Base-by-base conservation (phyloP, 2,329 filamentous ascomycete genomes). In the Microascus cirrosus region DNA sequence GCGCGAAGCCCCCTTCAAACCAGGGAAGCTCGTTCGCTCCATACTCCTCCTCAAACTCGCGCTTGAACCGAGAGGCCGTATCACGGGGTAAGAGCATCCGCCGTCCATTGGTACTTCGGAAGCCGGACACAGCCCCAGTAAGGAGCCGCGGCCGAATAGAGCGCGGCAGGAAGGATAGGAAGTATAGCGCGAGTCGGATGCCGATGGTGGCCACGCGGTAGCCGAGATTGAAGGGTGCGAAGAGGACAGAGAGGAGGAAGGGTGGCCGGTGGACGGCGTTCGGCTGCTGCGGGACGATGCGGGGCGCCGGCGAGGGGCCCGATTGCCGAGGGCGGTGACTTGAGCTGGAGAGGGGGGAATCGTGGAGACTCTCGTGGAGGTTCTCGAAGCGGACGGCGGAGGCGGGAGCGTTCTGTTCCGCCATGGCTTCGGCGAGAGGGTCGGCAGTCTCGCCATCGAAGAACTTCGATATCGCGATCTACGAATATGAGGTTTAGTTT, bases 401-500 rank as follows among this genome's bases (percentile, higher is more conserved):
- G 53, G 83, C 82, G 20, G 86, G 85, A 45, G 84, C 77, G n/a
- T 78, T 72, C 60, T 85, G 78, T 8, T 81, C 78, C 54, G 85
- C 80, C 55, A 85, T 79, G 59, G 89, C 89, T 73, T 94, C 90
- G 59, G 88, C 87, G 20, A 93, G 76, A 13, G 84, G 87, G 69
- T 95, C 90, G 54, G 90, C 82, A 3, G 87, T 87, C 73, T 97
- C 94, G 64, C 94, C 94, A 67, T 99, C 94, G 70, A 96, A 99
- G 81, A 97, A 97, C 68, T 95, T 95, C 63, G 94, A 84, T 62
- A 99, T 93, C 59, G 94, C 93, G 65, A 97, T 96, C 86, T 96
- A 68, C 4, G 59, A 15, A 35, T 35, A 8, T 35, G 42, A 18
- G 48, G 36, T 25, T 55, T 25, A 55, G 54, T 3, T n/a, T 8